Percentiles rank a stretch among this genome's conserved stretches.
Conservation (phyloP, 73 alveolate species). For the Tetrahymena elliotti region DNA sequence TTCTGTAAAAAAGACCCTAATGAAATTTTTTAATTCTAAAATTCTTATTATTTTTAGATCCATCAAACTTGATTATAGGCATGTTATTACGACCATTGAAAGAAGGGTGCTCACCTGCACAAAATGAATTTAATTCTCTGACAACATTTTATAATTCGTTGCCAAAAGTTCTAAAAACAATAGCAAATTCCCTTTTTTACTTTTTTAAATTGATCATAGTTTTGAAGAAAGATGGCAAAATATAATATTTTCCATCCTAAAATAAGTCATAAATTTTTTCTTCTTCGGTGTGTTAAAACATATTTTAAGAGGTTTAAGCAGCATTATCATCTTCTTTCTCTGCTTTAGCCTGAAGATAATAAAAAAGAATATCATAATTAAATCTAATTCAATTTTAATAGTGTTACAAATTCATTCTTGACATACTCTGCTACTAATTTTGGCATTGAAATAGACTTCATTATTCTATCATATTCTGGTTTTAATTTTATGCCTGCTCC, state of each 20-base stretch:
- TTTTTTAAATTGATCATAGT: slow-evolving; percentile 81
- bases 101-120: slow-evolving; percentile 96
- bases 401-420: slow-evolving; percentile 9
- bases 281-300: slow-evolving; percentile 30
- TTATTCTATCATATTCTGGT: slow-evolving; percentile 40
- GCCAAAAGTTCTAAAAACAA: slow-evolving; percentile 89
- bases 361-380: slow-evolving; percentile 45
- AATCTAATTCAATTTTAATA: slow-evolving; percentile 6
- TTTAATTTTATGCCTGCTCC: slow-evolving; percentile 31
- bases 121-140: slow-evolving; percentile 87
- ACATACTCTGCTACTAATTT: slow-evolving; percentile 30
- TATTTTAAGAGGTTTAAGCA: slow-evolving; percentile 8
- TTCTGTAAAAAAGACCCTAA: slow-evolving; percentile 62
- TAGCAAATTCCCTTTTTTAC: slow-evolving; percentile 83
- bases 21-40: slow-evolving; percentile 64
- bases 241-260: slow-evolving; percentile 65
- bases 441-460: slow-evolving; percentile 26
- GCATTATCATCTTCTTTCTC: slow-evolving; percentile 40
- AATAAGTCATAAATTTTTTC: slow-evolving; percentile 62
- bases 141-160: slow-evolving; percentile 65
- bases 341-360: slow-evolving; percentile 33
- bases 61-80: slow-evolving; percentile 86
- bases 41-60: slow-evolving; percentile 85
- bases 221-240: slow-evolving; percentile 83
- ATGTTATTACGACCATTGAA: slow-evolving; percentile 81